A percentile compares a stretch with the other conserved stretches of the same genome.
Evolutionary conservation across 371 early-diverging fungal genomes (phyloP).

Genomic region (Actinomortierella ambigua): DNA sequence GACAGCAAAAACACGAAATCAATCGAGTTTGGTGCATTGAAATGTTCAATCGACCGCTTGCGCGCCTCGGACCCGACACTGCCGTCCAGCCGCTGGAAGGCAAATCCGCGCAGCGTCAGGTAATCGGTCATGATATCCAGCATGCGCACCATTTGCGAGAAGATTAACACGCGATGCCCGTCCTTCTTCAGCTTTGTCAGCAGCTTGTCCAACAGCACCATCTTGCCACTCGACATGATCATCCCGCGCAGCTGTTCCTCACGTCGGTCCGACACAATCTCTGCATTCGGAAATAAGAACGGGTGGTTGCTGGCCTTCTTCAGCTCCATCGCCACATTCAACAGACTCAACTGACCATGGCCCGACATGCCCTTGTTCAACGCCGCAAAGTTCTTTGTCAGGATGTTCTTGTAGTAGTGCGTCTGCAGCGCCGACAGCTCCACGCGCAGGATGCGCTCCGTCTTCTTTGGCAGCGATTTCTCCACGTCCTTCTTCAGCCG

Average conservation of each 20-base stretch:
- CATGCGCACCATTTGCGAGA: conserved; percentile 95
- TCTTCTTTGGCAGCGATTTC: conserved; percentile 93
- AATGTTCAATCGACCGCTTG: conserved; percentile 97
- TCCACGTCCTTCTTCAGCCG: conserved; percentile 98
- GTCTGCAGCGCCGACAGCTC: conserved; percentile 91
- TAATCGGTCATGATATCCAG: conserved; percentile 96
- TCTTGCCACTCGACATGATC: conserved; percentile 91
- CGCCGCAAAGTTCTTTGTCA: conserved; percentile 91
- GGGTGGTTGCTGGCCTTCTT: conserved; percentile 99
- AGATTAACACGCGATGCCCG: conserved; percentile 94
- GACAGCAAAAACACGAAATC: conserved; percentile 99
- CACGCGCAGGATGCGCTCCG: conserved; percentile 94
- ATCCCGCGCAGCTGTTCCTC: conserved; percentile 82
- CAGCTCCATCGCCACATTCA: conserved; percentile 96
- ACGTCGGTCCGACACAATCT: conserved; percentile 64
- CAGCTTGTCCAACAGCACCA: conserved; percentile 94
- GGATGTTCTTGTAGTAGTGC: conserved; percentile 91
- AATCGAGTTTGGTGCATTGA: conserved; percentile 94
- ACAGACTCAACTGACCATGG: conserved; percentile 83
- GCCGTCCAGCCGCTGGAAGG: conserved; percentile 97
- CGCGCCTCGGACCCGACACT: conserved; percentile 90
- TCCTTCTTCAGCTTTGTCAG: conserved; percentile 83
- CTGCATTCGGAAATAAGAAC: conserved; percentile 93
- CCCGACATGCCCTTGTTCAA: conserved; percentile 83
- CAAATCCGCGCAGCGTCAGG: conserved; percentile 80